phyloP scores from a whole-genome alignment of 1,284 basidiomycete genomes.

The Ustilago trichophora region DNA sequence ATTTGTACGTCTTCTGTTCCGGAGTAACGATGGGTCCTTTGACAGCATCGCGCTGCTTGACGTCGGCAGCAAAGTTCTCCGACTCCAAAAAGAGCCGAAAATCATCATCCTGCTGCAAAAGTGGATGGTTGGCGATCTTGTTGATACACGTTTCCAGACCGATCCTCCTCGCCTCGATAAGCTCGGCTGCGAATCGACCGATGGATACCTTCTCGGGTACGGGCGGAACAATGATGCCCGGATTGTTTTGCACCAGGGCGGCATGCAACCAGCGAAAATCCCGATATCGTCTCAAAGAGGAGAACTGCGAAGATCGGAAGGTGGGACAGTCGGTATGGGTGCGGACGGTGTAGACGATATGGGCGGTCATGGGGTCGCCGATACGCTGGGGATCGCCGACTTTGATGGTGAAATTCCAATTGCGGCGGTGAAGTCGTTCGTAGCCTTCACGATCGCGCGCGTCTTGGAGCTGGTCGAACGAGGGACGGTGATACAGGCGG shows the following conservation, averaged over 20 bases:
- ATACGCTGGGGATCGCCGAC: conserved; percentile 65
- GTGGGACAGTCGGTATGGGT: conserved; percentile 52
- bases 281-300: conserved; percentile 90
- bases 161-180: conserved; percentile 67
- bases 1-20: conserved; percentile 63
- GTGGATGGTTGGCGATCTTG: conserved; percentile 68
- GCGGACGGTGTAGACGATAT: conserved; percentile 69
- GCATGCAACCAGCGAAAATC: conserved; percentile 98
- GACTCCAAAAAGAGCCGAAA: conserved; percentile 68
- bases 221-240: conserved; percentile 95
- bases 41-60: conserved; percentile 74
- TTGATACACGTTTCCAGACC: conserved; percentile 67
- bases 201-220: conserved; percentile 94
- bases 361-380: conserved; percentile 62
- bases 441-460: conserved; percentile 25
- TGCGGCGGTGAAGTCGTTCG: conserved; percentile 10
- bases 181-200: conserved; percentile 67
- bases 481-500: conserved; percentile 38
- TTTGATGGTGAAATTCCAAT: conserved; percentile 51
- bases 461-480: conserved; percentile 36
- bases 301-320: conserved; percentile 51
- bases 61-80: conserved; percentile 67
- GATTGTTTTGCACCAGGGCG: conserved; percentile 86
- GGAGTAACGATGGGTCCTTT: conserved; percentile 63
- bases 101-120: conserved; percentile 68